Base-by-base conservation (phyloP, 352 stramenopile genomes). In the Phytophthora pini region DNA sequence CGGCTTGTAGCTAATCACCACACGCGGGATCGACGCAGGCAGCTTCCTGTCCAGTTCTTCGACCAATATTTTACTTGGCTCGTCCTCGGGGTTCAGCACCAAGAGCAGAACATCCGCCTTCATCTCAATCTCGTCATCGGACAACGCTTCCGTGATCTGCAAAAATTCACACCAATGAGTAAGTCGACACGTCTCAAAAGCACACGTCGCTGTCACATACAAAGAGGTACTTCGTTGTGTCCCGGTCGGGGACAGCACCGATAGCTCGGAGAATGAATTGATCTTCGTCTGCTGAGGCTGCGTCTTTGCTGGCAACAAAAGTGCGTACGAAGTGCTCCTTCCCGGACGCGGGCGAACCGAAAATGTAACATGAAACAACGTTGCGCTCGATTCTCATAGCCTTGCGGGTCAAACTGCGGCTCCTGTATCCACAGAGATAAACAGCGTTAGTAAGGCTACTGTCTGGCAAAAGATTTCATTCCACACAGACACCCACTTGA, bases 71-170 rank as follows among this genome's bases (percentile, higher is more conserved):
- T 79, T 73, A 54, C 79, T 88, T 44, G 68, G 54, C 5, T 74
- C 50, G 26, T 90, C 72, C 0, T 79, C 55, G 27, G 86, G 86
- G 54, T 94, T 83, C 55, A 87, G 76, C 32, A 94, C 49, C 24
- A 92, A 70, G 36, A 88, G 86, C 40, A 94, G 43, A 53, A 91
- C 84, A 63, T 94, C 86, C 1, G 86, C 86, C 38, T 79, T 82
- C 50, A 84, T 77, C 59, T 90, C 80, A 12, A 94, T 76, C 44
- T 94, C 82, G 5, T 81, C 84, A 22, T 80, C 80, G 1, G 70
- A 70, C 40, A 92, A 58, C 31, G 73, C 76, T 69, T 92, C 80
- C 1, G 83, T 93, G 32, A 93, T 76, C 84, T 93, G 44, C 36
- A 64, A 32, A 24, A 12, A 54, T 46, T 36, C 32, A 68, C 59